These are phyloP conservation scores for Lepidium africanum DNA, from an alignment of 345 rosid species.

Conservation along the genomic window DNA sequence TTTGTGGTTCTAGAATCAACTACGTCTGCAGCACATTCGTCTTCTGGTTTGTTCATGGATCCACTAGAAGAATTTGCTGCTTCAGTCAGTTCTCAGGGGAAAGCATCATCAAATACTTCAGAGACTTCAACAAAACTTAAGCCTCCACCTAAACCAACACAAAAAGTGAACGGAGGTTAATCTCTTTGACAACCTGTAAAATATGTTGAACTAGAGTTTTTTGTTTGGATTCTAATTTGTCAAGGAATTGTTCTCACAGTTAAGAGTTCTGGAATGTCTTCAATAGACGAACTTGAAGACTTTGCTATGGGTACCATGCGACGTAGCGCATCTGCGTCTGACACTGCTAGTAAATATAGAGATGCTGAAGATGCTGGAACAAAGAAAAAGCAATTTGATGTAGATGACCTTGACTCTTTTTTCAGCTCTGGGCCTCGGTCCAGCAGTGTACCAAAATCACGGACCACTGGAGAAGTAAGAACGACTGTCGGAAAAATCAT, in stretches of 20 bases:
- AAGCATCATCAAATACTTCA: conserved; percentile 26
- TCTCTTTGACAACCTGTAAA: conserved; percentile 8
- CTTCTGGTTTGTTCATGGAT: conserved; percentile 33
- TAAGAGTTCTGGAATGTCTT: conserved; percentile 40
- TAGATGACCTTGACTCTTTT: conserved; percentile 63
- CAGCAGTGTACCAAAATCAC: conserved; percentile 68
- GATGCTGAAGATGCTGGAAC: conserved; percentile 48
- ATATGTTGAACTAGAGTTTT: not conserved
- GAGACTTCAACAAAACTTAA: conserved; percentile 35
- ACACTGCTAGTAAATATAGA: conserved; percentile 34
- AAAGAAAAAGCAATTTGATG: conserved; percentile 34
- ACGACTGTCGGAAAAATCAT: not conserved
- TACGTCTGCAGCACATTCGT: conserved; percentile 31
- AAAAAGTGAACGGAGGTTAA: conserved; percentile 51
- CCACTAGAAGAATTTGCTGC: conserved; percentile 53
- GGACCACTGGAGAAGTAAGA: conserved; percentile 48
- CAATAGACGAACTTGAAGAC: conserved; percentile 67
- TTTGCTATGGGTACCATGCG: conserved; percentile 52
- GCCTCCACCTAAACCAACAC: conserved; percentile 68
- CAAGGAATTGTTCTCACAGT: conserved; percentile 34
- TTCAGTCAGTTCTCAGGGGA: conserved; percentile 32
- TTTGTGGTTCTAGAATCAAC: conserved; percentile 57
- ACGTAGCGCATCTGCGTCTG: conserved; percentile 31
- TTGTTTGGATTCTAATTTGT: conserved; percentile 12
- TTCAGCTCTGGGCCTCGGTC: conserved; percentile 45